Evolutionary conservation across 2,329 filamentous ascomycete species (phyloP).

Genomic region (Diaporthe citri): DNA sequence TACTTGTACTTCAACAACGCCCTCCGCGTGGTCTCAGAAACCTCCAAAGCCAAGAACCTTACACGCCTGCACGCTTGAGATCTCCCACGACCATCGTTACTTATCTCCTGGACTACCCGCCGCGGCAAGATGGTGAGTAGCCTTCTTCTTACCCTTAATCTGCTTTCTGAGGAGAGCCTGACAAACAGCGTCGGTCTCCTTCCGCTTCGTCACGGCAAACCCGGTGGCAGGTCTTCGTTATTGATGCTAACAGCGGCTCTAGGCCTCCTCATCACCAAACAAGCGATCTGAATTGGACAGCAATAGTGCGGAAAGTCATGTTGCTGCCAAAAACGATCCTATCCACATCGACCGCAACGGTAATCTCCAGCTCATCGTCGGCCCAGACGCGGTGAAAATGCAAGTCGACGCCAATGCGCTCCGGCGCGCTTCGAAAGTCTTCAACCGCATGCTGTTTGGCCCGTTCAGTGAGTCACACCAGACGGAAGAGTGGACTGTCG

Average conservation of each 20-base stretch:
- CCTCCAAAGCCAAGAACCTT: not conserved
- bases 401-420: conserved; percentile 3
- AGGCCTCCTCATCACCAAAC: too few relatives aligned
- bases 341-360: conserved; percentile 16
- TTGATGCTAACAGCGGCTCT: too few relatives aligned
- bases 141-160: not conserved
- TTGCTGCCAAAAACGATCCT: too few relatives aligned
- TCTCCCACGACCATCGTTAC: not conserved
- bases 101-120: not conserved
- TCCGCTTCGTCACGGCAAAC: not conserved
- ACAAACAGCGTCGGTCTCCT: too few relatives aligned
- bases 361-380: conserved; percentile 22
- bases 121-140: not conserved
- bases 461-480: not conserved
- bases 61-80: not conserved
- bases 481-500: not conserved
- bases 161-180: not conserved
- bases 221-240: too few relatives aligned
- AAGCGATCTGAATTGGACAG: too few relatives aligned
- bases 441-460: conserved; percentile 17
- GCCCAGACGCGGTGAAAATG: not conserved
- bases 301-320: not conserved
- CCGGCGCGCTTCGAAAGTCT: not conserved
- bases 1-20: too few relatives aligned
- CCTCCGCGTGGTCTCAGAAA: too few relatives aligned